These are phyloP conservation scores for Geranomyces michiganensis DNA, from an alignment of 192 early-diverging fungal species.

Conservation along the genomic window DNA sequence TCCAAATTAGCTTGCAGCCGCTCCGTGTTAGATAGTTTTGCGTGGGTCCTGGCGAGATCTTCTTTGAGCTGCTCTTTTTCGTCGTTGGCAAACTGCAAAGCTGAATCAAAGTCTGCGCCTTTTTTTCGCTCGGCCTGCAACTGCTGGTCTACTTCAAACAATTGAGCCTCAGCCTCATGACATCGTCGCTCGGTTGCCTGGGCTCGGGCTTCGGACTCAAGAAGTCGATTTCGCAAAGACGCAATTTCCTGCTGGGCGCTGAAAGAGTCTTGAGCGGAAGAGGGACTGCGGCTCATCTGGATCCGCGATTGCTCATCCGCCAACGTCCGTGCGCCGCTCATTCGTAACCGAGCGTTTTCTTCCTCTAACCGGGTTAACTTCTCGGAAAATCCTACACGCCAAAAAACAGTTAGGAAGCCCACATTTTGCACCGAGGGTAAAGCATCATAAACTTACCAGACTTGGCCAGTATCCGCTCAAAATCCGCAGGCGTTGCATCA, in stretches of 20 bases:
- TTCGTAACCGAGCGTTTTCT: conserved; percentile 43
- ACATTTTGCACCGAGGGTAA: neutral
- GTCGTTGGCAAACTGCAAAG: neutral
- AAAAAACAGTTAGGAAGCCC: neutral
- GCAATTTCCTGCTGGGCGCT: neutral
- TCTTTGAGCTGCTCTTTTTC: conserved; percentile 1
- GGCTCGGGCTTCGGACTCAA: conserved; percentile 18
- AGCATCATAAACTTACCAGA: conserved; percentile 23
- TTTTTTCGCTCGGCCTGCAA: neutral
- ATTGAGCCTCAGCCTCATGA: conserved; percentile 5
- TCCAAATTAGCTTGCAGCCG: neutral
- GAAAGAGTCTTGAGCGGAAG: conserved; percentile 20
- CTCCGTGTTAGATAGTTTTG: neutral
- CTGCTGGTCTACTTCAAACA: neutral
- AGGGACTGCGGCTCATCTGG: conserved; percentile 30
- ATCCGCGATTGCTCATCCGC: neutral
- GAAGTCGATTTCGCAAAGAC: conserved; percentile 1
- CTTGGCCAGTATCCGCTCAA: conserved; percentile 43
- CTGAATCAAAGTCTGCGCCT: neutral
- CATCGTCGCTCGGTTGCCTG: neutral
- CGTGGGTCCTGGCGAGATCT: neutral
- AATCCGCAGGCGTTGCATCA: conserved; percentile 43
- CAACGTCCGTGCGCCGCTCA: neutral
- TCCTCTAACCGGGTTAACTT: conserved; percentile 40
- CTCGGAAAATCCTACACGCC: conserved; percentile 28